phyloP scores from a whole-genome alignment of 1,284 basidiomycete genomes.

The Butyriboletus appendiculatus region DNA sequence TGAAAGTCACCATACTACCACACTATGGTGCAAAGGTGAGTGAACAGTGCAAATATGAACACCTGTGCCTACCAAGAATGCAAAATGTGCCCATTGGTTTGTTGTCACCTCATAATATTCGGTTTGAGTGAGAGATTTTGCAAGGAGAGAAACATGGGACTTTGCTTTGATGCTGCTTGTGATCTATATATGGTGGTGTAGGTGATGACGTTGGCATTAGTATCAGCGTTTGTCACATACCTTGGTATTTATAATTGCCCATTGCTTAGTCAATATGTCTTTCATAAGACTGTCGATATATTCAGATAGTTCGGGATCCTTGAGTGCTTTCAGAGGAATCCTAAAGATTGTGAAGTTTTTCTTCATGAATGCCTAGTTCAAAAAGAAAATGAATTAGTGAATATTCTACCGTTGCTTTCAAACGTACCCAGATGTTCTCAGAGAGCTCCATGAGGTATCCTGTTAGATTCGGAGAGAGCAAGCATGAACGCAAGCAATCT shows the following conservation, averaged over 20 bases:
- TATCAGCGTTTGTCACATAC: neutral
- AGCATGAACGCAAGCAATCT: too few species aligned
- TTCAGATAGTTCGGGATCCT: constrained; percentile 3
- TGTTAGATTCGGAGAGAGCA: too few species aligned
- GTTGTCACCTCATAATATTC: neutral
- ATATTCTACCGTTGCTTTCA: neutral
- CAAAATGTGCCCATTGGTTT: constrained; percentile 6
- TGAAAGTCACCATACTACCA: too few species aligned
- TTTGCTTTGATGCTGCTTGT: neutral
- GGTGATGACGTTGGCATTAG: neutral
- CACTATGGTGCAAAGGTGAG: neutral
- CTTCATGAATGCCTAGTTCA: neutral
- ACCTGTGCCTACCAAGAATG: constrained; percentile 5
- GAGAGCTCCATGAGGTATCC: neutral
- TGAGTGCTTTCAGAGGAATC: neutral
- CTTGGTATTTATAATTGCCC: constrained; percentile 4
- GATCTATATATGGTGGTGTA: neutral
- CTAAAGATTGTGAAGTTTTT: constrained; percentile 3
- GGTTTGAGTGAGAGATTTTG: neutral
- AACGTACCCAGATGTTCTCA: neutral
- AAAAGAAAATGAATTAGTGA: neutral
- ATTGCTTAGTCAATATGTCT: neutral
- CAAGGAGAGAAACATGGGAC: neutral
- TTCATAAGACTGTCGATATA: constrained; percentile 5
- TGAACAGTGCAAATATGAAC: neutral